Evolutionary conservation across 306 rosid genomes (phyloP), one percentile per base, ranked within the genome.

Genomic region (Gastrolobium bilobum): DNA sequence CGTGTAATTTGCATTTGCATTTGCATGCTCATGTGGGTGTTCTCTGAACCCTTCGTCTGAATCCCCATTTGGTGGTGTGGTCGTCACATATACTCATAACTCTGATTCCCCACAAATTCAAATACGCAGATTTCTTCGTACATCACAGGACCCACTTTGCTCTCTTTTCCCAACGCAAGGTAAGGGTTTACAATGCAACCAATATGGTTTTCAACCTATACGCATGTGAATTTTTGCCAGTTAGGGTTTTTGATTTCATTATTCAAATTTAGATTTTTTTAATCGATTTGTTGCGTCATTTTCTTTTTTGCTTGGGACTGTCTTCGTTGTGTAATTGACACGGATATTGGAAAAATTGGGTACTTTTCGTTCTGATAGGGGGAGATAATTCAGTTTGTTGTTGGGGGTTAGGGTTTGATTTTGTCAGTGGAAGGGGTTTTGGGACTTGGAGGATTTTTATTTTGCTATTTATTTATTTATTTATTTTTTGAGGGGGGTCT

Each of bases 181-280:
- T 82, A 62, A 81, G 60, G 64, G 35, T 79, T 0, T 83, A 75
- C 87, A 75, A 81, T 78, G 93, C 83, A n/a, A 80, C 77, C 61
- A 31, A 15, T 52, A 56, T 72, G 73, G 7, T 85, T 87, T 72
- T n/a, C 43, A 46, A 86, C 71, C 81, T 68, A 56, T 70, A 86
- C 82, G 81, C 87, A 69, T 76, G 91, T 78, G n/a, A 84, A 73
- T 58, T 81, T 68, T 78, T 72, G 37, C 8, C 65, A 37, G 73
- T 81, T 87, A 79, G 90, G 89, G 91, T 84, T 89, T 82, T 78
- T 75, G 10, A 46, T 81, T 69, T 76, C 35, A 59, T 68, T 58
- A 7, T 74, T 76, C n/a, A 5, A 20, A 37, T 71, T 51, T 10
- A 0, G 0, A 4, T 2, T 7, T 67, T 10, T 64, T 14, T 57